These are phyloP conservation scores for Pseudoturritis turrita DNA, from an alignment of 345 rosid genomes.

Conservation along the genomic window DNA sequence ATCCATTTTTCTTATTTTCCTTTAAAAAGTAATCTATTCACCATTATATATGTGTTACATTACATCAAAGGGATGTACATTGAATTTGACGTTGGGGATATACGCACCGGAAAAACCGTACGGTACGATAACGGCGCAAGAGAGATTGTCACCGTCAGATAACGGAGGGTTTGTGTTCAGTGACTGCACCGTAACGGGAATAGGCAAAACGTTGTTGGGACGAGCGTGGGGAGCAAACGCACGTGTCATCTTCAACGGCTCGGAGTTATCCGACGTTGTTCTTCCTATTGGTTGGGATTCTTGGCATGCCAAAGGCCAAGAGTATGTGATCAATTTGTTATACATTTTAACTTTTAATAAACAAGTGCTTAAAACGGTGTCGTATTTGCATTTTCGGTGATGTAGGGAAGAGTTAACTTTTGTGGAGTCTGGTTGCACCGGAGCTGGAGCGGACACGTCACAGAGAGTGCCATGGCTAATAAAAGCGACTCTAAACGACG, in stretches of 20 bases:
- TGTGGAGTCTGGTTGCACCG: background rate
- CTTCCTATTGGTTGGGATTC: slow-evolving; percentile 36
- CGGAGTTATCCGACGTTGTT: background rate
- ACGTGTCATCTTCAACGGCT: slow-evolving; percentile 20
- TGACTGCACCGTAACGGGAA: background rate
- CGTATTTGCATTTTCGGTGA: background rate
- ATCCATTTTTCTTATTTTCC: background rate
- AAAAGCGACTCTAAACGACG: background rate
- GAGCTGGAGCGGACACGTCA: background rate
- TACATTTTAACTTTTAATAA: too few relatives aligned
- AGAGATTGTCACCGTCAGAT: background rate
- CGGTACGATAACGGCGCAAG: background rate
- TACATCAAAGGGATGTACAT: slow-evolving; percentile 13
- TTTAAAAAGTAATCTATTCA: background rate
- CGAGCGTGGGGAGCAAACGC: slow-evolving; percentile 38
- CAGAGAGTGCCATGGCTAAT: background rate
- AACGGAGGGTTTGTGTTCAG: slow-evolving; percentile 9
- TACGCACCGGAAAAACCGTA: background rate
- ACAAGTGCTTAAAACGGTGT: background rate
- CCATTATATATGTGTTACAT: background rate
- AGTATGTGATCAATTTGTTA: slow-evolving; percentile 22
- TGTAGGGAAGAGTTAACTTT: background rate
- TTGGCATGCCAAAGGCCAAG: slow-evolving; percentile 3
- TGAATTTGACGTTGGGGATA: slow-evolving; percentile 4
- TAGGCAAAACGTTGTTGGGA: slow-evolving; percentile 31